Base-by-base conservation (phyloP, 2,329 filamentous ascomycete species). In the Phyllosticta capitalensis region DNA sequence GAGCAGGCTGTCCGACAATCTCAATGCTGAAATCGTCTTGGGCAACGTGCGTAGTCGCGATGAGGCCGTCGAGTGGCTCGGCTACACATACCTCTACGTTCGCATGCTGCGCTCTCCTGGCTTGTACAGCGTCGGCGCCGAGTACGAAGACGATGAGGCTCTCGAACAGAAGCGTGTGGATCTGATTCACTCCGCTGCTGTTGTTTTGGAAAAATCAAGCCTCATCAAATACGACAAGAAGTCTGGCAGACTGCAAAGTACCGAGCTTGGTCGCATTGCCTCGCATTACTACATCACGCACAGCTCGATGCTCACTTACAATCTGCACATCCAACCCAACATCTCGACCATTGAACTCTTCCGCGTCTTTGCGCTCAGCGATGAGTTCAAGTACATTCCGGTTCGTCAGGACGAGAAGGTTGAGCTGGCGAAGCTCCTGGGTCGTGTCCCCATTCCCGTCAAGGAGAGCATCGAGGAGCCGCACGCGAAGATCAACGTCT, bases 221-320 rank as follows among this genome's bases (percentile, higher is more conserved):
- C 81, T 99, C 7, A 81, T 95, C 73, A 96, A 95, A 69, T 99
- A 99, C 69, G 94, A 99, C 67, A 94, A 95, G 73, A 94, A 94
- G 74, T 86, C 87, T 1, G 94, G 95, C 24, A 89, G 86, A 67
- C 75, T 99, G 30, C 91, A 95, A 73, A 84, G 89, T 3, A 99
- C 94, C 0, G 94, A 99, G 72, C 85, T 99, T 58, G 94, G 95
- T 56, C 87, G 94, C 50, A 95, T 99, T 65, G 89, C 95, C 5
- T 97, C 92, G 14, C 94, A 99, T 73, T 99, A 99, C 78, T 99
- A 99, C 78, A 96, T 99, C 69, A 94, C 91, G 0, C 86, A 96
- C 73, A 90, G 85, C 65, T 97, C 92, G 14, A 99, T 99, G 94
- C 82, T 92, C 65, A 96, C 90, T 1, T 99, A 99, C 78, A 96